Conservation (phyloP, 1,139 yeast species). For the Candida labiduridarum region DNA sequence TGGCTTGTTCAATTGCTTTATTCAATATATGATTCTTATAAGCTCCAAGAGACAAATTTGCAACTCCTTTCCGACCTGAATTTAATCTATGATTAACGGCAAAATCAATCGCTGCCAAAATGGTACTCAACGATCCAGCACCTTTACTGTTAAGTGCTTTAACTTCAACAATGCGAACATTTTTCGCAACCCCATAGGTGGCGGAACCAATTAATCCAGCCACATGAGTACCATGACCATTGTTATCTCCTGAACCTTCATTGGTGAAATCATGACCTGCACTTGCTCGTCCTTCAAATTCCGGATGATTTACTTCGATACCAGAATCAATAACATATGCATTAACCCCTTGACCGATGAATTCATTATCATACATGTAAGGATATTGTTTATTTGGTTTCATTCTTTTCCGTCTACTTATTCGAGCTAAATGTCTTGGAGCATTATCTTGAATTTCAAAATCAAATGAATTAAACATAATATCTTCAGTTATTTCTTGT, state of each 20-base stretch:
- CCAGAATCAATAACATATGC: slow-evolving; percentile 89
- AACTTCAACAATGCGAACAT: slow-evolving; percentile 62
- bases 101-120: slow-evolving; percentile 71
- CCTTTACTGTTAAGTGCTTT: slow-evolving; percentile 69
- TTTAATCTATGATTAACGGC: slow-evolving; percentile 60
- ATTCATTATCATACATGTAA: slow-evolving; percentile 29
- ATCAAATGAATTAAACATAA: slow-evolving; percentile 49
- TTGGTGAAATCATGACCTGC: slow-evolving; percentile 63
- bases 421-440: slow-evolving; percentile 69
- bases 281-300: slow-evolving; percentile 64
- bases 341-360: slow-evolving; percentile 48
- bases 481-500: slow-evolving; percentile 62
- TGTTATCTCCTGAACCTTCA: slow-evolving; percentile 62
- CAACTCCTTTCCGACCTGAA: slow-evolving; percentile 57
- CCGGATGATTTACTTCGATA: slow-evolving; percentile 56
- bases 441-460: slow-evolving; percentile 43
- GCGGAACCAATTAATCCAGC: slow-evolving; percentile 85
- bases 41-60: slow-evolving; percentile 82
- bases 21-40: slow-evolving; percentile 65
- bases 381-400: slow-evolving; percentile 19
- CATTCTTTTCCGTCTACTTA: slow-evolving; percentile 53
- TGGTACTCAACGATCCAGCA: slow-evolving; percentile 66
- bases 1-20: slow-evolving; percentile 72
- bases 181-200: slow-evolving; percentile 80
- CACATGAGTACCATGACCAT: slow-evolving; percentile 87